Percentiles rank a stretch among this genome's conserved stretches.
phyloP scores from a whole-genome alignment of 176 grass and related monocot species.

The Oryza meyeriana region DNA sequence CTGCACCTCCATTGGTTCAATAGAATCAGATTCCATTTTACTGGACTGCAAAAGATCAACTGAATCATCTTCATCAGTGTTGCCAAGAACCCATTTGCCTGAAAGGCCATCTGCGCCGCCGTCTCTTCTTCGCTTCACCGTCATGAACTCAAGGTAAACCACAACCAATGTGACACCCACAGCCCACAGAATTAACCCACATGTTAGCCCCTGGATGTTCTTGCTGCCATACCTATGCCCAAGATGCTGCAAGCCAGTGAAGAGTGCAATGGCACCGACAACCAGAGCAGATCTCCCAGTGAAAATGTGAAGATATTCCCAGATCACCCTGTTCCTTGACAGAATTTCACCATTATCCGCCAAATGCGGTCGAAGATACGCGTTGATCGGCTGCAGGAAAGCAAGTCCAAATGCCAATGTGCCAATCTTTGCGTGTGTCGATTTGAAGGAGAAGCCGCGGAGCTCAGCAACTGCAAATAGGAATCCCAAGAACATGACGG shows the following conservation, averaged over 20 bases:
- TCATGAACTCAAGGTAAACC: constrained; percentile 66
- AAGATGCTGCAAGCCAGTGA: constrained; percentile 79
- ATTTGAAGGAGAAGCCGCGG: constrained; percentile 60
- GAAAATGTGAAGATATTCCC: constrained; percentile 68
- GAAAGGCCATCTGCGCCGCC: constrained; percentile 23
- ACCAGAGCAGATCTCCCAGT: constrained; percentile 52
- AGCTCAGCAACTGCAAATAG: constrained; percentile 83
- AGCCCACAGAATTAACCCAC: constrained; percentile 71
- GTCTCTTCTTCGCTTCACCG: constrained; percentile 51
- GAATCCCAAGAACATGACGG: constrained; percentile 71
- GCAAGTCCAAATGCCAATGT: constrained; percentile 40
- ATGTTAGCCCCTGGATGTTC: constrained; percentile 74
- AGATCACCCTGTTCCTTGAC: constrained; percentile 48
- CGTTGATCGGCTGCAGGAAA: constrained; percentile 65
- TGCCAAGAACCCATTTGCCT: constrained; percentile 58
- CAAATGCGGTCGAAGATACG: constrained; percentile 54
- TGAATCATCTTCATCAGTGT: constrained; percentile 71
- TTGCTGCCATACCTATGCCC: constrained; percentile 68
- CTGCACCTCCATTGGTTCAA: constrained; percentile 59
- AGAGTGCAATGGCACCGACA: constrained; percentile 57
- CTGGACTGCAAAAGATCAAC: constrained; percentile 53
- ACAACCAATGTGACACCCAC: constrained; percentile 34
- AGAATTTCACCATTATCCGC: constrained; percentile 38
- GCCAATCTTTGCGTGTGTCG: constrained; percentile 78
- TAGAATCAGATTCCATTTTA: constrained; percentile 54